These are phyloP conservation scores for Penicillium sp. DNA, from an alignment of 2,329 filamentous ascomycete genomes.

Conservation along the genomic window DNA sequence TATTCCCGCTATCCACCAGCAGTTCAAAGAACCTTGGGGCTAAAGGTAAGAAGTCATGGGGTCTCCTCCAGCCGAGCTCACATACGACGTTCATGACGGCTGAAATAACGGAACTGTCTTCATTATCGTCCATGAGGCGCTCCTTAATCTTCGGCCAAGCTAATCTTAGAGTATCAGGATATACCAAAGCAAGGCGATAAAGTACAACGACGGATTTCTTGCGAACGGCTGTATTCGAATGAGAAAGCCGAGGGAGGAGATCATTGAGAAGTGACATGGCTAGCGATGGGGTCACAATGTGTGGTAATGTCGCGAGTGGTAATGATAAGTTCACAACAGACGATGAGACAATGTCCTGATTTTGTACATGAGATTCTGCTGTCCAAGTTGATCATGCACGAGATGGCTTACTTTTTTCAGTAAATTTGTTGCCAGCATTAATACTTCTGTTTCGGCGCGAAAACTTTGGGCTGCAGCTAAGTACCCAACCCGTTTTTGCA, in stretches of 20 bases:
- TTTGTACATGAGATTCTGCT: not conserved
- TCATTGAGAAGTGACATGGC: conserved; percentile 86
- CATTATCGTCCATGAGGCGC: conserved; percentile 79
- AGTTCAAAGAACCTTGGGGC: conserved; percentile 90
- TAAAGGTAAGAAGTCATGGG: conserved; percentile 87
- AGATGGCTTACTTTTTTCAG: conserved; percentile 70
- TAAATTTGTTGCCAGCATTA: conserved; percentile 96
- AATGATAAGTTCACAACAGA: conserved; percentile 74
- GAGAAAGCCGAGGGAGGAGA: conserved; percentile 76
- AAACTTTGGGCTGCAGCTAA: conserved; percentile 95
- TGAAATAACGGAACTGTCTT: conserved; percentile 89
- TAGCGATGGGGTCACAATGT: conserved; percentile 88
- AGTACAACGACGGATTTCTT: conserved; percentile 97
- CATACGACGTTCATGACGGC: conserved; percentile 97
- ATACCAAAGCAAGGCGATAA: conserved; percentile 90
- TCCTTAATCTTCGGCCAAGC: conserved; percentile 99
- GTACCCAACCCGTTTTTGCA: conserved; percentile 94
- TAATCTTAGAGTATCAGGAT: conserved; percentile 84
- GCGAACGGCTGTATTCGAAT: conserved; percentile 78
- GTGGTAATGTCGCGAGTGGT: conserved; percentile 84
- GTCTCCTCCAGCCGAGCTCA: conserved; percentile 89
- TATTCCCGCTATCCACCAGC: conserved; percentile 86
- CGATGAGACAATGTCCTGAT: conserved; percentile 58
- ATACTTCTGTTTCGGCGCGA: conserved; percentile 87
- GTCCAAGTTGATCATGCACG: not conserved